phyloP scores from a whole-genome alignment of 2,329 filamentous ascomycete genomes.

The Penicillium sp. region DNA sequence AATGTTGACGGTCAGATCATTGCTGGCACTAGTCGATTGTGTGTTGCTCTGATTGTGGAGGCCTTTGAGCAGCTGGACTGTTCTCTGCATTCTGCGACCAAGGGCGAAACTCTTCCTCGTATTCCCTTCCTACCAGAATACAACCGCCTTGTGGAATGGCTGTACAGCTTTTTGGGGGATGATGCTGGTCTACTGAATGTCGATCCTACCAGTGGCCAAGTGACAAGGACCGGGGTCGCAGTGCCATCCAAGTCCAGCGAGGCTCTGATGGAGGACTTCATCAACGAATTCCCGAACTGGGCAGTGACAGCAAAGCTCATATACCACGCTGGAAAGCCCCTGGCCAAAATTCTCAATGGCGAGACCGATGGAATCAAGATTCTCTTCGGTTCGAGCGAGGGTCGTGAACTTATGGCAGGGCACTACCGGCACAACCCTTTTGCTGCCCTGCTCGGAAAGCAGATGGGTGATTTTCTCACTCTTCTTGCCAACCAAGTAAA shows the following conservation, averaged over 20 bases:
- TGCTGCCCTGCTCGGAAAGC: not conserved
- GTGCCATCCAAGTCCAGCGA: not conserved
- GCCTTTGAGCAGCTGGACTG: not conserved
- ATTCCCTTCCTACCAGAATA: not conserved
- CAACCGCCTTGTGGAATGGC: not conserved
- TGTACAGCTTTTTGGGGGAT: not conserved
- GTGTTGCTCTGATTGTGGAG: not conserved
- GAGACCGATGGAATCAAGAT: constrained; percentile 47
- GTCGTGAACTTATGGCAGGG: constrained; percentile 43
- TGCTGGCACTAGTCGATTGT: not conserved
- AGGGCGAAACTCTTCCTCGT: not conserved
- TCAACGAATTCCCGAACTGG: not conserved
- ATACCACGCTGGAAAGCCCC: constrained; percentile 28
- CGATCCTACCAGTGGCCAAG: not conserved
- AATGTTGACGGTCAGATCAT: not conserved
- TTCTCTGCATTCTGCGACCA: not conserved
- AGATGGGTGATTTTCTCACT: not conserved
- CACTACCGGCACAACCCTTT: constrained; percentile 38
- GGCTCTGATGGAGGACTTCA: not conserved
- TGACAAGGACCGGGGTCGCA: not conserved
- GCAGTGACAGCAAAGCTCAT: constrained; percentile 22
- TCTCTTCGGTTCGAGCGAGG: constrained; percentile 48
- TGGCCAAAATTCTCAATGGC: constrained; percentile 36
- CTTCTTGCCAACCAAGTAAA: not conserved
- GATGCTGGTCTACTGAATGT: not conserved